A percentile compares a stretch with the other conserved stretches of the same genome.
These are phyloP conservation scores for Pseudohalonectria lignicola DNA, from an alignment of 2,329 filamentous ascomycete genomes.

Conservation along the genomic window DNA sequence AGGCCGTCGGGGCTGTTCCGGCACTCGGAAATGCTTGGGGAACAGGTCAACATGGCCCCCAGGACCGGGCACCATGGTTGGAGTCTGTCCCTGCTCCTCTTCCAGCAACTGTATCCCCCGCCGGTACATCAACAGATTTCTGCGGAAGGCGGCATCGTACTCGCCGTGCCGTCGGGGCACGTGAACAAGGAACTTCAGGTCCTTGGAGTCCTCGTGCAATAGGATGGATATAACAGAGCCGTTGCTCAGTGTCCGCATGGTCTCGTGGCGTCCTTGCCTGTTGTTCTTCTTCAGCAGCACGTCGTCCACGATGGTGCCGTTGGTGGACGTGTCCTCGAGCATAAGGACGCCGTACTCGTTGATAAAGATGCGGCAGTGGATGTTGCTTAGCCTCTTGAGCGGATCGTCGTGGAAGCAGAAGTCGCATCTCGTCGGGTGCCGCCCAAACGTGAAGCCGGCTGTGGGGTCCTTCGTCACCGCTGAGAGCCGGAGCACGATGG, in stretches of 20 bases:
- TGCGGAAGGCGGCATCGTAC: slow-evolving; percentile 52
- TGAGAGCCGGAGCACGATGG: slow-evolving; percentile 74
- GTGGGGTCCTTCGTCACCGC: slow-evolving; percentile 55
- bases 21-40: slow-evolving; percentile 2
- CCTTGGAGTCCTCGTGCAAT: slow-evolving; percentile 36
- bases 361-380: slow-evolving; percentile 91
- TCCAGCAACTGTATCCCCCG: slow-evolving; percentile 18
- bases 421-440: slow-evolving; percentile 63
- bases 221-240: slow-evolving; percentile 65
- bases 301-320: slow-evolving; percentile 80
- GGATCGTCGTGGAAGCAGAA: slow-evolving; percentile 56
- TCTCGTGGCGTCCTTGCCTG: slow-evolving; percentile 11
- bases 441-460: slow-evolving; percentile 77
- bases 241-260: slow-evolving; percentile 54
- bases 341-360: slow-evolving; percentile 81
- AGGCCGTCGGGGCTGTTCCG: slow-evolving; percentile 3
- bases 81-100: too few species aligned
- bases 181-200: slow-evolving; percentile 75
- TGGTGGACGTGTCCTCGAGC: slow-evolving; percentile 91
- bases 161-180: slow-evolving; percentile 65
- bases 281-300: slow-evolving; percentile 42
- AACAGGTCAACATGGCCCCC: slow-evolving; percentile 31
- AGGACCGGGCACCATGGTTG: slow-evolving; percentile 35
- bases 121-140: slow-evolving; percentile 62
- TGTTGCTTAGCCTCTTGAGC: slow-evolving; percentile 71